These are phyloP conservation scores for Xylaria sp. DNA, from an alignment of 2,329 filamentous ascomycete species.

Conservation along the genomic window DNA sequence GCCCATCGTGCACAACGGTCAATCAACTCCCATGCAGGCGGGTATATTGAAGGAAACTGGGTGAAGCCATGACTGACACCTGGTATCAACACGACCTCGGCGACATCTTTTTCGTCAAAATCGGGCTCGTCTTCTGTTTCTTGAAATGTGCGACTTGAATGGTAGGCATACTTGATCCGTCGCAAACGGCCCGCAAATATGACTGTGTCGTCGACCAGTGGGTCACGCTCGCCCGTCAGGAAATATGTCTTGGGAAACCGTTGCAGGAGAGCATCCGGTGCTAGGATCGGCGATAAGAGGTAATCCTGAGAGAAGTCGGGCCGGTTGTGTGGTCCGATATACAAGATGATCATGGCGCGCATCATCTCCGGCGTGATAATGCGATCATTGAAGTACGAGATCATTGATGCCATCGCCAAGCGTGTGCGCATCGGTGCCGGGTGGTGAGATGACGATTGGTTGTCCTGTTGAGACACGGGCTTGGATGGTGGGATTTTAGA, in stretches of 20 bases:
- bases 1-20: conserved; percentile 77
- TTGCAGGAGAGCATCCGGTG: conserved; percentile 75
- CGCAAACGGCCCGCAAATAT: conserved; percentile 89
- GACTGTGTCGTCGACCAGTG: conserved; percentile 91
- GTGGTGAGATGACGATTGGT: conserved; percentile 41
- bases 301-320: conserved; percentile 92
- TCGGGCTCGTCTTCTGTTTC: conserved; percentile 43
- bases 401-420: conserved; percentile 93
- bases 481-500: conserved; percentile 24
- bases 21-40: conserved; percentile 85
- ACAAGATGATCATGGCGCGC: conserved; percentile 97
- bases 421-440: conserved; percentile 66
- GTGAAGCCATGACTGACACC: conserved; percentile 92
- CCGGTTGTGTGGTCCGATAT: conserved; percentile 87
- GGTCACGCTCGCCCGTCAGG: conserved; percentile 89
- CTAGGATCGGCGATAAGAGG: conserved; percentile 81
- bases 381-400: conserved; percentile 95
- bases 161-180: conserved; percentile 62
- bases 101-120: conserved; percentile 68
- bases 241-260: conserved; percentile 94
- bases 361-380: conserved; percentile 97
- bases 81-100: conserved; percentile 79
- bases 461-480: conserved; percentile 17
- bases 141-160: conserved; percentile 44
- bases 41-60: conserved; percentile 83